These are phyloP conservation scores for Ilex paraguariensis DNA, from an alignment of 305 asterid species.

Conservation along the genomic window DNA sequence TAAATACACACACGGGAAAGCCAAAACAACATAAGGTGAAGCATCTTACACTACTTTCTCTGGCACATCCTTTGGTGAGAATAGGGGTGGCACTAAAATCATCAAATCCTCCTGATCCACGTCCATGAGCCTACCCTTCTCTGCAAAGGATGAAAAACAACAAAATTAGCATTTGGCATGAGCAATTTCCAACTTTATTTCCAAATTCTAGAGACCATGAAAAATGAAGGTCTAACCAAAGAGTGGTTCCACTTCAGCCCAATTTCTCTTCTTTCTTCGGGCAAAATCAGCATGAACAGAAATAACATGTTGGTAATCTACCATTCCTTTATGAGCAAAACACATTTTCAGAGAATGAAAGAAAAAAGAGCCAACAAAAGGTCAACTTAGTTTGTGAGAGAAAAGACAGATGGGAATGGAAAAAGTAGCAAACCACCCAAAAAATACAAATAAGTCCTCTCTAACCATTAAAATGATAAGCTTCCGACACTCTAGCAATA, in stretches of 20 bases:
- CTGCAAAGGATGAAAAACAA: constrained; percentile 29
- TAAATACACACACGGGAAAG: background rate
- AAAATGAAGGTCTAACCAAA: constrained; percentile 38
- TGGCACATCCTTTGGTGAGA: constrained; percentile 70
- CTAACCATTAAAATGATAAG: constrained; percentile 72
- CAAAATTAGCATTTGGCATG: constrained; percentile 4
- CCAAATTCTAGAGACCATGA: constrained; percentile 4
- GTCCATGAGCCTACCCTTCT: constrained; percentile 54
- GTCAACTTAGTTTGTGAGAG: background rate
- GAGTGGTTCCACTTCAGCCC: constrained; percentile 64
- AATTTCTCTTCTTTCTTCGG: constrained; percentile 67
- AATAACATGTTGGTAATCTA: constrained; percentile 90
- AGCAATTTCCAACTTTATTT: no score
- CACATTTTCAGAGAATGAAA: constrained; percentile 15
- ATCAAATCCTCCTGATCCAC: constrained; percentile 74
- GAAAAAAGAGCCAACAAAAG: constrained; percentile 10
- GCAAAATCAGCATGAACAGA: constrained; percentile 77
- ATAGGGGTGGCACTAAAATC: constrained; percentile 79
- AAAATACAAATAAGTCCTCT: constrained; percentile 3
- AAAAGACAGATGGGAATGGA: constrained; percentile 1
- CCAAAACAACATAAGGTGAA: background rate
- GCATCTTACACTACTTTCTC: constrained; percentile 62
- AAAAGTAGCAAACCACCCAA: background rate
- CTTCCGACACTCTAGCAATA: constrained; percentile 67
- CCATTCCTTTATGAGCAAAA: constrained; percentile 61